Conservation (phyloP, 805 yeast genomes). For the Pichia occidentalis region DNA sequence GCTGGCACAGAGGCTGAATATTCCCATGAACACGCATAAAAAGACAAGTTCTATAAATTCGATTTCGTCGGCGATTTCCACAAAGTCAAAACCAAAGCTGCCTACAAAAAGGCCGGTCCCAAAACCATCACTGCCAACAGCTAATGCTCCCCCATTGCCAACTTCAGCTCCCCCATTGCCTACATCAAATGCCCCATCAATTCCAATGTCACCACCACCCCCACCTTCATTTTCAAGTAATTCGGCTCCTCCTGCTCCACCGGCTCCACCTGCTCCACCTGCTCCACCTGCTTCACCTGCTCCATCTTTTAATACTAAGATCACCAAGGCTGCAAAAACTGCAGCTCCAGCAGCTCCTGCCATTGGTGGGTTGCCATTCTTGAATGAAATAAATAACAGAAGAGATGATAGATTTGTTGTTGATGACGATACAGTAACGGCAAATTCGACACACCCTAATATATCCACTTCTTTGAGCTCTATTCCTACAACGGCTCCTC, state of each 20-base stretch:
- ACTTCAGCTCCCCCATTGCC: slow-evolving; percentile 17
- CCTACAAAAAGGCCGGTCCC: slow-evolving; percentile 17
- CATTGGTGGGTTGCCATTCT: slow-evolving; percentile 41
- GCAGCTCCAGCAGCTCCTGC: slow-evolving; percentile 22
- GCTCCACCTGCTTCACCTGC: slow-evolving; percentile 16
- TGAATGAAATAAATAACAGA: slow-evolving; percentile 47
- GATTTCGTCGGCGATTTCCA: slow-evolving; percentile 12
- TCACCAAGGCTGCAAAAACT: background rate
- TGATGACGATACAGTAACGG: slow-evolving; percentile 28
- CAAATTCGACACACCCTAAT: no score
- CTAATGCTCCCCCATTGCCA: slow-evolving; percentile 10
- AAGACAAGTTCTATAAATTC: no score
- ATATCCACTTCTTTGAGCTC: slow-evolving; percentile 12
- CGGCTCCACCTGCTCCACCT: slow-evolving; percentile 21
- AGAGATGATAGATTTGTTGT: slow-evolving; percentile 42
- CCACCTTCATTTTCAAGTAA: background rate
- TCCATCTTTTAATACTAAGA: slow-evolving; percentile 12
- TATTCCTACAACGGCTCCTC: background rate
- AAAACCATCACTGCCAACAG: background rate
- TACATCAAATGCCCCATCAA: slow-evolving; percentile 13
- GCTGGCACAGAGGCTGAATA: no score
- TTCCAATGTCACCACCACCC: slow-evolving; percentile 11
- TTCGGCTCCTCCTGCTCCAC: slow-evolving; percentile 10
- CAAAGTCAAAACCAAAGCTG: slow-evolving; percentile 16
- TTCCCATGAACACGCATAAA: no score